These are phyloP conservation scores for Gautieria morchelliformis DNA, from an alignment of 768 basidiomycete genomes.

Conservation along the genomic window DNA sequence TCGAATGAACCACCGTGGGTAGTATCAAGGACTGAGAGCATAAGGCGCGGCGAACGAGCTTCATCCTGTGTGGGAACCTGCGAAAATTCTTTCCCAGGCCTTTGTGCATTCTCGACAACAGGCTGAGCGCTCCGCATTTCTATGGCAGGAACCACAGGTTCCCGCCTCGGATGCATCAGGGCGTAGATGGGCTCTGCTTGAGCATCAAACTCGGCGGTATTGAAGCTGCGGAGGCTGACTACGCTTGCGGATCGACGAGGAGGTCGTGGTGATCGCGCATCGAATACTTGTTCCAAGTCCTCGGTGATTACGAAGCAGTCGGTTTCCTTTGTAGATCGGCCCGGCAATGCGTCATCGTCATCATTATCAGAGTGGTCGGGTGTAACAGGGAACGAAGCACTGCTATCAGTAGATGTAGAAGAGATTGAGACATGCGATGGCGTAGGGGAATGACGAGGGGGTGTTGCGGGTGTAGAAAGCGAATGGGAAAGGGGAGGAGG, in stretches of 20 bases:
- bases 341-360: neutral
- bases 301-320: neutral
- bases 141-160: neutral
- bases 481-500: neutral
- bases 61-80: neutral
- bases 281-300: neutral
- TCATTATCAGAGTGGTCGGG: neutral
- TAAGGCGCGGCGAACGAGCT: neutral
- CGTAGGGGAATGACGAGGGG: neutral
- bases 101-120: neutral
- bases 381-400: neutral
- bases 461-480: neutral
- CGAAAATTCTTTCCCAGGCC: neutral
- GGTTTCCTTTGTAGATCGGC: neutral
- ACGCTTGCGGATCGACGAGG: conserved; percentile 5
- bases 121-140: neutral
- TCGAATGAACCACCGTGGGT: conserved; percentile 1
- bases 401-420: neutral
- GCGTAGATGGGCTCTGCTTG: neutral
- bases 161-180: neutral
- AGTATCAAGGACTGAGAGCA: conserved; percentile 2
- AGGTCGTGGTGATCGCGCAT: neutral
- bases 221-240: conserved; percentile 6
- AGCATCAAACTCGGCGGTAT: conserved; percentile 1
- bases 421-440: neutral